Evolutionary conservation across 768 basidiomycete genomes (phyloP), one percentile per base, ranked within the genome.

Genomic region (Paxillus involutus): DNA sequence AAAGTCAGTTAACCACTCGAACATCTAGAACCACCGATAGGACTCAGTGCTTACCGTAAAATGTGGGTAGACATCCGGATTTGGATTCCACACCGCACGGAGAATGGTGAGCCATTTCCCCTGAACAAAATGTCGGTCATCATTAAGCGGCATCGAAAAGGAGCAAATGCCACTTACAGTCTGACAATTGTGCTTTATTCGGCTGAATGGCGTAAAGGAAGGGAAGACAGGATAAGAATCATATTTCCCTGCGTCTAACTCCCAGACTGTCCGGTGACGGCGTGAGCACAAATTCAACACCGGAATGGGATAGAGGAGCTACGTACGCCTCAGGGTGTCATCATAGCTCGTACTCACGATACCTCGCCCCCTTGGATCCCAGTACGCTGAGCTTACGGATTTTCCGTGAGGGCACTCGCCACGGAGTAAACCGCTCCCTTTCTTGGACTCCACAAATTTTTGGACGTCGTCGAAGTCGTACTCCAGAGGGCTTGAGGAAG

Each of bases 301-400:
- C 37, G 48, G 42, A 47, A 21, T 48, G 13, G 33, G 12, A 44
- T 13, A 6, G 6, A 12, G 17, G 0, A 30, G 44, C 4, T 40
- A 77, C 86, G 61, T 63, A 92, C 91, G 61, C 61, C 89, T 77
- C 35, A 94, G 58, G 3, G 78, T 80, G 71, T 94, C 85, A 59
- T 94, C 91, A 59, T 94, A 94, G 65, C 86, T 85, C 5, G 91
- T 94, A 67, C 89, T 91, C 45, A 93, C 84, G 55, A 94, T 84
- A 48, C 81, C 77, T 26, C 88, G 80, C 3, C 91, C 91, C 52
- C 85, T 76, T 3, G 90, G 82, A 68, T 93, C 90, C 91, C 91
- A 94, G 60, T 87, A 92, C 0, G 88, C 91, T 14, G 91, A 85
- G 57, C 86, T 92, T 43, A 84, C 88, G 14, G 88, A 88, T 66